Evolutionary conservation across 2,329 filamentous ascomycete genomes (phyloP).

Genomic region (Trichoderma oligosporum): DNA sequence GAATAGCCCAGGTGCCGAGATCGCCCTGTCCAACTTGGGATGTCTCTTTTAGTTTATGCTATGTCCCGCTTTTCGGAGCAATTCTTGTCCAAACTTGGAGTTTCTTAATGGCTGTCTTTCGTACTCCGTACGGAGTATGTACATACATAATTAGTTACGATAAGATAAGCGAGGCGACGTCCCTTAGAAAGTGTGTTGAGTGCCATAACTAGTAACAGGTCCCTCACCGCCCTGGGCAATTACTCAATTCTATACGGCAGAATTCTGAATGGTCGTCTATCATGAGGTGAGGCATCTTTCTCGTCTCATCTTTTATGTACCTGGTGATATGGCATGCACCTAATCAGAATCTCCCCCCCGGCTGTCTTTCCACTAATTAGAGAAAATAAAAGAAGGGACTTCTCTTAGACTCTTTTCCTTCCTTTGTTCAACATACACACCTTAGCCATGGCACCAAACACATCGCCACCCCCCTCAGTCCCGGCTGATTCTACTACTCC

Average conservation of each 20-base stretch:
- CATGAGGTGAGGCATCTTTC: background rate
- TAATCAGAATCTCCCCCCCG: background rate
- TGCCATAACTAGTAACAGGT: background rate
- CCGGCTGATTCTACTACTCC: conserved; percentile 20
- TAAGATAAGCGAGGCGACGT: conserved; percentile 9
- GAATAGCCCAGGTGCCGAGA: background rate
- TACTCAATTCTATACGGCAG: conserved; percentile 16
- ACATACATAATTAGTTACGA: background rate
- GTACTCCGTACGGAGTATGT: background rate
- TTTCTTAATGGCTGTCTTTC: background rate
- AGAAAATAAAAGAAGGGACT: background rate
- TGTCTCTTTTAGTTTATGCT: background rate
- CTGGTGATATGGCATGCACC: background rate
- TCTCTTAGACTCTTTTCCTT: background rate
- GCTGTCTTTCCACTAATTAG: background rate
- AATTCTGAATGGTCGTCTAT: conserved; percentile 16
- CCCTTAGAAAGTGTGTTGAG: too few relatives aligned
- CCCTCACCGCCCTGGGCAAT: conserved; percentile 16
- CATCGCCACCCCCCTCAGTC: conserved; percentile 20
- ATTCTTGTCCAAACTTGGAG: background rate
- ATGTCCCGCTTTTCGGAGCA: conserved; percentile 5
- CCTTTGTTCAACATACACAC: background rate
- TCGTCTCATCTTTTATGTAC: background rate
- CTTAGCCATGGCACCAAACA: conserved; percentile 15
- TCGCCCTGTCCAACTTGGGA: background rate